Percentiles rank a stretch among this genome's conserved stretches.
phyloP scores from a whole-genome alignment of 148 eudicot genomes.

The Fagopyrum tataricum region DNA sequence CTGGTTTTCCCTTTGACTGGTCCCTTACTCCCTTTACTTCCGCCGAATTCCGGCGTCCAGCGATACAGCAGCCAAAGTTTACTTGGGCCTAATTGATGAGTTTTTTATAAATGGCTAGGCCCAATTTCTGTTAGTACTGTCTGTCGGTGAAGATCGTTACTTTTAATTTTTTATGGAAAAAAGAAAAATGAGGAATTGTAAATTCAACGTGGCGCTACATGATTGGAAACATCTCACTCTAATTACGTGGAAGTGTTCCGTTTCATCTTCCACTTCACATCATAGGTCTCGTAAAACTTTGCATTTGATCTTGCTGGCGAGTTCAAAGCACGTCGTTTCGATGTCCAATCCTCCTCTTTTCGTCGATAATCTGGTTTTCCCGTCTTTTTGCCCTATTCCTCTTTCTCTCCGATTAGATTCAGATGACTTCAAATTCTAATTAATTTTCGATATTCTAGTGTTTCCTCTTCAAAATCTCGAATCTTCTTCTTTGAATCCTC shows the following conservation, averaged over 20 bases:
- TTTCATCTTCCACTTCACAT: background rate
- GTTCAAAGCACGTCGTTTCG: background rate
- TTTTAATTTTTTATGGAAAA: background rate
- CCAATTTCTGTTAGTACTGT: background rate
- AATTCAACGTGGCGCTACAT: background rate
- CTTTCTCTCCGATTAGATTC: slow-evolving; percentile 6
- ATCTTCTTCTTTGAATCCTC: background rate
- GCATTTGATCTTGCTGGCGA: background rate
- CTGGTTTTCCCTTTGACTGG: background rate
- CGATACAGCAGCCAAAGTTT: background rate
- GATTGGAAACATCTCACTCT: background rate
- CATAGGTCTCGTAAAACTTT: background rate
- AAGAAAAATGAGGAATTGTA: background rate
- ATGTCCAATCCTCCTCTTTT: background rate
- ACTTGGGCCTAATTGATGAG: background rate
- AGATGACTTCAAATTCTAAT: background rate
- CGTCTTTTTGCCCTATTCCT: background rate
- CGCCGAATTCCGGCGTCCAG: background rate
- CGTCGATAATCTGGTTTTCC: background rate
- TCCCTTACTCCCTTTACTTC: background rate
- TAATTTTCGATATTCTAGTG: background rate
- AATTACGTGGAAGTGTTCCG: slow-evolving; percentile 2
- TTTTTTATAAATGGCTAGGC: background rate
- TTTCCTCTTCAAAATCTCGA: background rate
- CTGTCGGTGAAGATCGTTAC: background rate